Evolutionary conservation across 768 basidiomycete species (phyloP).

Genomic region (Podaxis carcinomalis): DNA sequence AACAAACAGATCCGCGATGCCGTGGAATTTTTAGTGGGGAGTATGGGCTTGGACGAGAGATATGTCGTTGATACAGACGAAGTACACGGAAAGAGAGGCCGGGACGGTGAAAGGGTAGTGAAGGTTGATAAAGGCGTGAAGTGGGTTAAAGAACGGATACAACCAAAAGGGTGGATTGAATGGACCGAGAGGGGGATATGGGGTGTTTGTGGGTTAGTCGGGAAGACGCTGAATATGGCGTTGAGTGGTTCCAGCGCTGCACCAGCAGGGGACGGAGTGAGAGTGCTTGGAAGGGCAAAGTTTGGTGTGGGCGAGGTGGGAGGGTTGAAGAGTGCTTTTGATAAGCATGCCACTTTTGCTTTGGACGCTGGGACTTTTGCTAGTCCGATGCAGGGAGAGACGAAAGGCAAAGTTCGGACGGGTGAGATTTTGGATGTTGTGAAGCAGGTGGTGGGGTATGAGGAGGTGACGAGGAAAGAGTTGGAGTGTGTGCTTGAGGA

Average conservation of each 20-base stretch:
- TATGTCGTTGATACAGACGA: constrained; percentile 25
- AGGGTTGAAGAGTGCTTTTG: constrained; percentile 36
- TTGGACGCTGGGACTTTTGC: constrained; percentile 7
- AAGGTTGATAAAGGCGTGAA: neutral
- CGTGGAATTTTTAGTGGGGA: constrained; percentile 67
- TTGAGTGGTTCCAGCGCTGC: neutral
- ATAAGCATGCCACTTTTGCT: constrained; percentile 22
- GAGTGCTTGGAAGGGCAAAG: constrained; percentile 33
- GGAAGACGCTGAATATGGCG: constrained; percentile 26
- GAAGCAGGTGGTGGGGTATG: constrained; percentile 51
- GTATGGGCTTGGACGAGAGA: constrained; percentile 79
- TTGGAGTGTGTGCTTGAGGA: constrained; percentile 72
- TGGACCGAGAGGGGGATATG: constrained; percentile 15
- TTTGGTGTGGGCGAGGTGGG: constrained; percentile 43
- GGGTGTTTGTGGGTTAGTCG: neutral
- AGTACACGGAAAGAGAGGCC: constrained; percentile 1
- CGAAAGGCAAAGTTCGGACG: constrained; percentile 25
- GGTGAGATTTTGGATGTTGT: constrained; percentile 38
- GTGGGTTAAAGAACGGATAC: constrained; percentile 22
- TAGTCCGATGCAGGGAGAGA: neutral
- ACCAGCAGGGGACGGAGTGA: constrained; percentile 12
- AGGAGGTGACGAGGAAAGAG: constrained; percentile 56
- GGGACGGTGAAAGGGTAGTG: neutral
- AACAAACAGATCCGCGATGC: constrained; percentile 54
- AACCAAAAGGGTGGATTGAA: constrained; percentile 12